Base-by-base conservation (phyloP, 345 rosid genomes). In the Lepidium aucheri region DNA sequence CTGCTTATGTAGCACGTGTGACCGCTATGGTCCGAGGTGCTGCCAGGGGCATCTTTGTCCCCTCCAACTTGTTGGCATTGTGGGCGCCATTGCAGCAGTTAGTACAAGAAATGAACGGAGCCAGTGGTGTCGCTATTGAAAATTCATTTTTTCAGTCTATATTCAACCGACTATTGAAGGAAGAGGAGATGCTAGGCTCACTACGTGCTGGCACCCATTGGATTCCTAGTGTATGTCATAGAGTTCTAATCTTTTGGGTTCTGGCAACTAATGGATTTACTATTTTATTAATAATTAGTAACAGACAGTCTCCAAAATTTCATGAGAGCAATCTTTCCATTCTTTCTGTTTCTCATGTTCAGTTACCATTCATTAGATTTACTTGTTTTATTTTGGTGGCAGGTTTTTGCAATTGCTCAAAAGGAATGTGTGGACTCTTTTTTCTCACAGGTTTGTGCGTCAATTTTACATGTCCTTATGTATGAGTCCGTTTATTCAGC, bases 191-290 rank as follows among this genome's bases (percentile, higher is more conserved):
- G 79, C 88, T 88, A 49, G 99, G 97, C 67, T 85, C 96, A 42
- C 85, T 94, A 64, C 96, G 99, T 68, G 97, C 99, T 34, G 99
- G 97, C 70, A 83, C 89, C 65, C 92, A 90, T 67, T 94, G 97
- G 99, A 94, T 94, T 41, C 97, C 99, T 51, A 79, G 74, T 72
- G 99, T 94, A 86, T 64, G 97, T 79, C 58, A 53, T 49, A 18
- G 53, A 28, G 58, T 54, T 65, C 49, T 74, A 6, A 9, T 33
- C 7, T 36, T 43, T 69, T 51, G 4, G 53, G 32, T 41, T 70
- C 32, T 68, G 20, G 43, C 57, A 32, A 43, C 24, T 43, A 5
- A 35, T 53, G 64, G 24, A 52, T 50, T 60, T 40, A 9, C 14
- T 8, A 2, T 9, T 22, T 18, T 61, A 1, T 42, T 39, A 59